Conservation (phyloP, 345 rosid genomes). For the Pelargonium nanum region DNA sequence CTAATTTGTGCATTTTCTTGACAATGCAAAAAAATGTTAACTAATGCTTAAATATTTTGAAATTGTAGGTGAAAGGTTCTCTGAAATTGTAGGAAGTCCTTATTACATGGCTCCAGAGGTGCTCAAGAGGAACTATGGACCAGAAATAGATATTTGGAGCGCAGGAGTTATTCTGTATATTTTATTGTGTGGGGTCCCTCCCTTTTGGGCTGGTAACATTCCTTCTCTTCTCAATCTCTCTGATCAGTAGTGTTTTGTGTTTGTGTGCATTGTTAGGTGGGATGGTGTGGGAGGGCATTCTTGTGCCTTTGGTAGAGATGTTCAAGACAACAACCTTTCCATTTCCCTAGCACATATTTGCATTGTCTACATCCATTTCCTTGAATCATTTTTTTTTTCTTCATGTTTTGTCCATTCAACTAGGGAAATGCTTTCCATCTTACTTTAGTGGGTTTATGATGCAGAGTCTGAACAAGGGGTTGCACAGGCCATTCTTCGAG, state of each 20-base stretch:
- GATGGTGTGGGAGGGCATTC: too few relatives aligned
- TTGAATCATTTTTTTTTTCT: background rate
- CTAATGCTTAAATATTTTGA: slow-evolving; percentile 4
- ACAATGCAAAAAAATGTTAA: background rate
- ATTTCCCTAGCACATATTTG: background rate
- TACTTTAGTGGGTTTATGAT: slow-evolving; percentile 3
- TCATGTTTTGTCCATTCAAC: background rate
- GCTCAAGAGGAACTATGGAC: slow-evolving; percentile 91
- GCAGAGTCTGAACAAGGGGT: slow-evolving; percentile 99
- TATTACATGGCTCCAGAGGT: slow-evolving; percentile 99
- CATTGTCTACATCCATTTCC: background rate
- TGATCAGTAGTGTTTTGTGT: slow-evolving; percentile 4
- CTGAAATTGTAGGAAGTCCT: slow-evolving; percentile 99
- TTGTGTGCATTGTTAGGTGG: background rate
- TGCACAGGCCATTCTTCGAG: slow-evolving; percentile 99
- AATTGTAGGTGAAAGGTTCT: slow-evolving; percentile 73
- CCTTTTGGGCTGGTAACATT: slow-evolving; percentile 94
- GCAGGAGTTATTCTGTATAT: slow-evolving; percentile 98
- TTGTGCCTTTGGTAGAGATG: too few relatives aligned
- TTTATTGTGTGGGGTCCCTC: slow-evolving; percentile 93
- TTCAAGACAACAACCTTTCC: background rate
- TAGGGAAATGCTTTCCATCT: background rate
- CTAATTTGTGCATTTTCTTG: background rate
- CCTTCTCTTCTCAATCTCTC: background rate
- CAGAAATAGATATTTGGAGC: slow-evolving; percentile 99